Conservation (phyloP, 2,329 filamentous ascomycete species). For the Colletotrichum echinochloae region DNA sequence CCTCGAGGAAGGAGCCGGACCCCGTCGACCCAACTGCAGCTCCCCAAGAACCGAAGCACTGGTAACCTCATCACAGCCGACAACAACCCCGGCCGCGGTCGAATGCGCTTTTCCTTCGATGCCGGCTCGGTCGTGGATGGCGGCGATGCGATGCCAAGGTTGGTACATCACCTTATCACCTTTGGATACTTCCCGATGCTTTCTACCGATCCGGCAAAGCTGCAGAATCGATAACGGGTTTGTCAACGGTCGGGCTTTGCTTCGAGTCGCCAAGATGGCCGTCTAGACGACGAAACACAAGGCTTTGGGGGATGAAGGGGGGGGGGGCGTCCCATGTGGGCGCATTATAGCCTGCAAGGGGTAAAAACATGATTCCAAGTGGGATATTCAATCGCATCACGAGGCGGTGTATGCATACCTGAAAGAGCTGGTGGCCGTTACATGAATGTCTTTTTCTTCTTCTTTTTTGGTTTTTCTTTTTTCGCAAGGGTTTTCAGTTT, state of each 20-base stretch:
- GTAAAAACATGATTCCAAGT: conserved; percentile 3
- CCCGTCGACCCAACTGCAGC: conserved; percentile 60
- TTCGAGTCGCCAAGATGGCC: conserved; percentile 3
- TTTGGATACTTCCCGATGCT: background rate
- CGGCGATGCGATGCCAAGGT: conserved; percentile 79
- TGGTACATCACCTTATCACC: conserved; percentile 45
- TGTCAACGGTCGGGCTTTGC: background rate
- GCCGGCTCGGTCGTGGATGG: conserved; percentile 65
- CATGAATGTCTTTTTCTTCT: background rate
- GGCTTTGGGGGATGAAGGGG: background rate
- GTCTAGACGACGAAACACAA: conserved; percentile 1
- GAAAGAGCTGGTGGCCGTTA: background rate
- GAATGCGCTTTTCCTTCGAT: conserved; percentile 83
- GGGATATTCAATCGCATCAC: background rate
- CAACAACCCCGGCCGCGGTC: conserved; percentile 64
- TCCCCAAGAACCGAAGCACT: conserved; percentile 76
- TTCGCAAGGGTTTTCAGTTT: too few relatives aligned
- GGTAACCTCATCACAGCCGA: conserved; percentile 67
- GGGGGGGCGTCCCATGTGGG: conserved; percentile 8
- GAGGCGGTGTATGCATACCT: background rate
- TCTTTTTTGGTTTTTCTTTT: too few relatives aligned
- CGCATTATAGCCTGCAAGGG: conserved; percentile 12
- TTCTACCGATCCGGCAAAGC: conserved; percentile 3
- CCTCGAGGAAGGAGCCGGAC: conserved; percentile 57
- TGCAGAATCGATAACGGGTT: background rate